phyloP scores from a whole-genome alignment of 208 protist genomes.

The Trypanosoma platydactyli region DNA sequence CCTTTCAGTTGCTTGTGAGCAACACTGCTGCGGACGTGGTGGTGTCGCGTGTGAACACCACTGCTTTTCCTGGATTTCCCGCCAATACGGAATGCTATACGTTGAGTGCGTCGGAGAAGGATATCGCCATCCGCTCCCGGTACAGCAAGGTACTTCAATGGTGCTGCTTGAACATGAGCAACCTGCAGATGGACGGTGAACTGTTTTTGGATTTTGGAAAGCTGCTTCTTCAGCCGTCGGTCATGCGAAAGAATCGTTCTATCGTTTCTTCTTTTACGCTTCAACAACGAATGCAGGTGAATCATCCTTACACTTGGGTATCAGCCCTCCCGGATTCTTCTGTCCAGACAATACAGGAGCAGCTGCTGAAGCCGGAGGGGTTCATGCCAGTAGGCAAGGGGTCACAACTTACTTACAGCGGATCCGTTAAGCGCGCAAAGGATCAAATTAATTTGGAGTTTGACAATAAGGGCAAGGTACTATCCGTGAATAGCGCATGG shows the following conservation, averaged over 20 bases:
- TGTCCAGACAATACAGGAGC: constrained; percentile 40
- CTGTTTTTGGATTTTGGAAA: constrained; percentile 76
- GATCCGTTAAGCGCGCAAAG: constrained; percentile 68
- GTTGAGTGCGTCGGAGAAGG: constrained; percentile 60
- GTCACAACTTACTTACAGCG: constrained; percentile 70
- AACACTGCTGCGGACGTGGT: constrained; percentile 76
- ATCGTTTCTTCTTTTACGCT: constrained; percentile 85
- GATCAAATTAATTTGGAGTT: constrained; percentile 67
- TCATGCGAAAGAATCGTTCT: constrained; percentile 37
- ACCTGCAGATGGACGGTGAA: constrained; percentile 91
- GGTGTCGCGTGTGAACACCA: constrained; percentile 87
- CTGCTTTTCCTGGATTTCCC: constrained; percentile 82
- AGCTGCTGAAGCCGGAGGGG: constrained; percentile 54
- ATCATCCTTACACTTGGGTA: constrained; percentile 84
- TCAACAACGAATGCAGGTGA: constrained; percentile 89
- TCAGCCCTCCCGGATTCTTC: constrained; percentile 57
- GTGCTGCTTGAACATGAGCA: constrained; percentile 91
- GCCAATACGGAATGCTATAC: constrained; percentile 92
- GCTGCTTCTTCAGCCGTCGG: constrained; percentile 59
- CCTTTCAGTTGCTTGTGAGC: constrained; percentile 85
- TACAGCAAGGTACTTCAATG: constrained; percentile 92
- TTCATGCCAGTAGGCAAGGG: constrained; percentile 46
- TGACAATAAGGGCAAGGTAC: constrained; percentile 61
- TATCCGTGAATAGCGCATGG: constrained; percentile 68
- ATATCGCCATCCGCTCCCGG: constrained; percentile 60